phyloP scores from a whole-genome alignment of 441 rosid genomes.

The Dalechampia spathulata region DNA sequence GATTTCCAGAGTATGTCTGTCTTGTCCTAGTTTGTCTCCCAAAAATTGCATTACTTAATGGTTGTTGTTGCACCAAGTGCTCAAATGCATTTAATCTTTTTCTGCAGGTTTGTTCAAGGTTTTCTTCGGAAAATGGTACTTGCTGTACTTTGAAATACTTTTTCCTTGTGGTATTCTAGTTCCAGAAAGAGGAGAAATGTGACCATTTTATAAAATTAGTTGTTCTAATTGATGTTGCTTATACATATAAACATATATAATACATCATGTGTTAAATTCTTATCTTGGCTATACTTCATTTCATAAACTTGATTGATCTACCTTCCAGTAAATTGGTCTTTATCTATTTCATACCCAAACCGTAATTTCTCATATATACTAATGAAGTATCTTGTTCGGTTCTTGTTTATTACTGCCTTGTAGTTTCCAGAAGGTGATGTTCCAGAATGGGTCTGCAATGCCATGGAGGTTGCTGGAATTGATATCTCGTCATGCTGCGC shows the following conservation, averaged over 20 bases:
- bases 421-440: too few species aligned
- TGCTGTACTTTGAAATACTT: not conserved
- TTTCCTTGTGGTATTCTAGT: not conserved
- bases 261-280: too few species aligned
- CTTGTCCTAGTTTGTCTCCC: not conserved
- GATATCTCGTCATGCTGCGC: constrained; percentile 55
- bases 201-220: too few species aligned
- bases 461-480: constrained; percentile 79
- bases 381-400: too few species aligned
- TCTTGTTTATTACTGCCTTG: too few species aligned
- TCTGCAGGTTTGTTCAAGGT: constrained; percentile 56
- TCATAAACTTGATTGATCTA: too few species aligned
- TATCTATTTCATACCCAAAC: too few species aligned
- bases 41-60: not conserved
- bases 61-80: not conserved
- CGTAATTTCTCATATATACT: too few species aligned
- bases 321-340: too few species aligned
- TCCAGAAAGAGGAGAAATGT: not conserved
- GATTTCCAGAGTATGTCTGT: constrained; percentile 54
- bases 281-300: too few species aligned
- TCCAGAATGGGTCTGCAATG: constrained; percentile 80
- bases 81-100: not conserved
- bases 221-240: too few species aligned
- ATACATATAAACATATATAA: too few species aligned
- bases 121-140: constrained; percentile 75